A percentile compares a stretch with the other conserved stretches of the same genome.
phyloP scores from a whole-genome alignment of 2,329 filamentous ascomycete species.

The Aspergillus sp. region DNA sequence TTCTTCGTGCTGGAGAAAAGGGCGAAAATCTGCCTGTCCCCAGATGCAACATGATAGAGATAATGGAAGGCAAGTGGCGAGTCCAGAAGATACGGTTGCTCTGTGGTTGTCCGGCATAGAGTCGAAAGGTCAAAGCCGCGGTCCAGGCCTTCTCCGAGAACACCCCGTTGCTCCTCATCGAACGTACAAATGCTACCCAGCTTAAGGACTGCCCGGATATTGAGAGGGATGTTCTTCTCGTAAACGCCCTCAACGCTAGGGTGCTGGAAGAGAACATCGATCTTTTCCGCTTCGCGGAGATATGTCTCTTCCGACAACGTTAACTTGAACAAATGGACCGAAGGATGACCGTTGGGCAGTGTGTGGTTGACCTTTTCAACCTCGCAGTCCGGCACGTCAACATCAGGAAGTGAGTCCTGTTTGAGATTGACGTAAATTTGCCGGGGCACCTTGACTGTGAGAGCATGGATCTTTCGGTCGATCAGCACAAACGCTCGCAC shows the following conservation, averaged over 20 bases:
- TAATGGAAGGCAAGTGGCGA: conserved; percentile 81
- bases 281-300: conserved; percentile 78
- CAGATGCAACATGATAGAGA: conserved; percentile 86
- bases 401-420: conserved; percentile 80
- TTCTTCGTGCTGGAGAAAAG: conserved; percentile 81
- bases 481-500: conserved; percentile 90
- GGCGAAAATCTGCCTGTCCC: conserved; percentile 90
- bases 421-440: conserved; percentile 92
- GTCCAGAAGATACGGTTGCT: conserved; percentile 74
- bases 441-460: conserved; percentile 87
- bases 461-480: conserved; percentile 82
- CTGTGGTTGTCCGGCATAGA: conserved; percentile 67
- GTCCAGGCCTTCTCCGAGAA: conserved; percentile 88
- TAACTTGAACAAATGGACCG: conserved; percentile 90
- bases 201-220: conserved; percentile 82
- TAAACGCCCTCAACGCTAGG: conserved; percentile 96
- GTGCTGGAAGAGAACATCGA: conserved; percentile 83
- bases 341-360: conserved; percentile 91
- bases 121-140: conserved; percentile 86
- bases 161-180: conserved; percentile 84
- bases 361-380: conserved; percentile 94
- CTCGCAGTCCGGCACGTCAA: conserved; percentile 80
- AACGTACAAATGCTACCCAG: conserved; percentile 91
- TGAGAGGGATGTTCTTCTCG: conserved; percentile 86
- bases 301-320: conserved; percentile 87